Evolutionary conservation across 1,284 basidiomycete genomes (phyloP).

Genomic region (Papiliotrema fonsecae): DNA sequence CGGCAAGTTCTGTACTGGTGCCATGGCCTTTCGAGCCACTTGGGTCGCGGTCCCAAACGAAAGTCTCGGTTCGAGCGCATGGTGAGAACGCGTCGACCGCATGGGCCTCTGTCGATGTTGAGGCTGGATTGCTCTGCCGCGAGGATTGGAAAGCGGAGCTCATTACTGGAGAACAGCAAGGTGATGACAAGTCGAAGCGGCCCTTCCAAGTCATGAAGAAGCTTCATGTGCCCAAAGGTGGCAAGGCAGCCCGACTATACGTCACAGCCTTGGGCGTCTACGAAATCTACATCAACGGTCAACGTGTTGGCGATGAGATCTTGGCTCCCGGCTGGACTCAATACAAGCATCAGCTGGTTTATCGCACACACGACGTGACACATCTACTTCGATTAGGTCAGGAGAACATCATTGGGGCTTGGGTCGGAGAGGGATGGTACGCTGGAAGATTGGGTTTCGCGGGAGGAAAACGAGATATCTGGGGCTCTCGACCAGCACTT

Average conservation of each 20-base stretch:
- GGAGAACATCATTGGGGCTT: slow-evolving; percentile 23
- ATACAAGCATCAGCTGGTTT: slow-evolving; percentile 33
- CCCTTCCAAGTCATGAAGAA: slow-evolving; percentile 11
- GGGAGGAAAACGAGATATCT: slow-evolving; percentile 23
- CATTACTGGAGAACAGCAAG: slow-evolving; percentile 1
- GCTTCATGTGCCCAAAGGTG: slow-evolving; percentile 17
- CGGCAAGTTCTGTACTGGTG: slow-evolving; percentile 8
- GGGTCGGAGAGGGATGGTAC: slow-evolving; percentile 39
- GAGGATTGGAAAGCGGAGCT: slow-evolving; percentile 27
- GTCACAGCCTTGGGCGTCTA: slow-evolving; percentile 42
- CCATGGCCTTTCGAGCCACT: slow-evolving; percentile 3
- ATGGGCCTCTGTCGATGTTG: slow-evolving; percentile 15
- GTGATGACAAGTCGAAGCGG: slow-evolving; percentile 15
- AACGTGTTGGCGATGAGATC: slow-evolving; percentile 31
- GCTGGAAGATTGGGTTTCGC: slow-evolving; percentile 23
- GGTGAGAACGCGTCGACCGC: slow-evolving; percentile 12
- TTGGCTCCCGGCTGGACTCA: slow-evolving; percentile 41
- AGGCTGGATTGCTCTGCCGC: slow-evolving; percentile 21
- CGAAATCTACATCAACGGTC: slow-evolving; percentile 33
- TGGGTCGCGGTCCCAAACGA: slow-evolving; percentile 1
- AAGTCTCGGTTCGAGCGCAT: slow-evolving; percentile 12
- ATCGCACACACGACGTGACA: slow-evolving; percentile 34
- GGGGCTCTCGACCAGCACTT: slow-evolving; percentile 21
- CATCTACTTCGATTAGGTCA: slow-evolving; percentile 14
- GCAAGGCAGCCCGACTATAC: slow-evolving; percentile 30